Evolutionary conservation across 208 protist genomes (phyloP).

Genomic region (Leishmania martiniquensis): DNA sequence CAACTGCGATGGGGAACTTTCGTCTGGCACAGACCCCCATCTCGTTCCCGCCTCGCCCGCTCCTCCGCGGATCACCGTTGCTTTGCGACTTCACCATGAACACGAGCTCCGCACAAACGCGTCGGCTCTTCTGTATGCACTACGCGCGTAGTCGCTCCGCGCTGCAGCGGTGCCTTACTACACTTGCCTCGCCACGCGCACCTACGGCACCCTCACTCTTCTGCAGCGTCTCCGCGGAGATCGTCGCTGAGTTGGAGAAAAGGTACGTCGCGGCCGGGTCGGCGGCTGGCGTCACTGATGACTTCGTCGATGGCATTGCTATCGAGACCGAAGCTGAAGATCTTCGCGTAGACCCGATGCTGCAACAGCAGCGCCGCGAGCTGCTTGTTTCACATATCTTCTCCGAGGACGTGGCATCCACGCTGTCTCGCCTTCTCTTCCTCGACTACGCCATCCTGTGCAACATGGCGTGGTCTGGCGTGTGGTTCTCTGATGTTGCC

Average conservation of each 20-base stretch:
- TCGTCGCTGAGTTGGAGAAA: slow-evolving; percentile 26
- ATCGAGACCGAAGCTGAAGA: slow-evolving; percentile 12
- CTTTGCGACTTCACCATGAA: slow-evolving; percentile 47
- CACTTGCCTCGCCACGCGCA: background rate
- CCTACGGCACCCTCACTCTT: slow-evolving; percentile 4
- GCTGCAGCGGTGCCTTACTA: slow-evolving; percentile 5
- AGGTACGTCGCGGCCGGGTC: background rate
- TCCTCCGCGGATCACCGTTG: slow-evolving; percentile 33
- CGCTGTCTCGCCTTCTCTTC: slow-evolving; percentile 58
- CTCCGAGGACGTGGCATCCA: slow-evolving; percentile 43
- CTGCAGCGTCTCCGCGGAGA: slow-evolving; percentile 7
- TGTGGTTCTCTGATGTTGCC: slow-evolving; percentile 40
- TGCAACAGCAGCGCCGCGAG: slow-evolving; percentile 61
- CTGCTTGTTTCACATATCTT: slow-evolving; percentile 59
- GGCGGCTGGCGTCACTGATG: background rate
- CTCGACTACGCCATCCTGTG: slow-evolving; percentile 42
- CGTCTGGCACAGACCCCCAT: background rate
- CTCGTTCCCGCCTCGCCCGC: background rate
- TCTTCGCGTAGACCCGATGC: slow-evolving; percentile 37
- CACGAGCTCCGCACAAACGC: slow-evolving; percentile 26
- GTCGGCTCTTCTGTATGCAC: slow-evolving; percentile 33
- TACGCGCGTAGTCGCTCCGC: slow-evolving; percentile 20
- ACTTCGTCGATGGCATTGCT: slow-evolving; percentile 1
- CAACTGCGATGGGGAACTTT: background rate
- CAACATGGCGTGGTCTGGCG: slow-evolving; percentile 29